Conservation (phyloP, 1,284 basidiomycete species). For the Cutaneotrichosporon cutaneum region DNA sequence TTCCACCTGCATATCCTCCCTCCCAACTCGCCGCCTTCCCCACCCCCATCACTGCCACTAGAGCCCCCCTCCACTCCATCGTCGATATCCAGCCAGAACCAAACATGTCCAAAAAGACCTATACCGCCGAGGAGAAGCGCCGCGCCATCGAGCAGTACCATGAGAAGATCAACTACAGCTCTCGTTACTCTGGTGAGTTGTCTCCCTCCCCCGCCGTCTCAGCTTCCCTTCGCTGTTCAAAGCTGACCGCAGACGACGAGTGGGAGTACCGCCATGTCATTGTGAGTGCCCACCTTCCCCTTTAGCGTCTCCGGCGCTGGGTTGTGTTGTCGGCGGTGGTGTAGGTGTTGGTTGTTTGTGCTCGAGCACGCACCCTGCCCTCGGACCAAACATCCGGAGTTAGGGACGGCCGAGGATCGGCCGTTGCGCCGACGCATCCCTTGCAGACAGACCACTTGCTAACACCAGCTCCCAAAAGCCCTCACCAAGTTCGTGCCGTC, state of each 20-base stretch:
- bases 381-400: slow-evolving; percentile 1
- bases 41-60: not conserved
- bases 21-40: not conserved
- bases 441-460: not conserved
- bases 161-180: slow-evolving; percentile 51
- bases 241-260: slow-evolving; percentile 40
- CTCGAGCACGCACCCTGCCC: not conserved
- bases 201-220: not conserved
- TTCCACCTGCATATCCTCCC: too few species aligned
- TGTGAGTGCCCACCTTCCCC: slow-evolving; percentile 34
- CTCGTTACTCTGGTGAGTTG: slow-evolving; percentile 46
- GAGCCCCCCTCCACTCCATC: not conserved
- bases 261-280: slow-evolving; percentile 55
- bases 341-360: not conserved
- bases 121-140: slow-evolving; percentile 48
- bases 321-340: not conserved
- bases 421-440: not conserved
- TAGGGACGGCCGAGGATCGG: not conserved
- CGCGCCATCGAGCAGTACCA: slow-evolving; percentile 51
- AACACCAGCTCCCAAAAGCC: slow-evolving; percentile 48
- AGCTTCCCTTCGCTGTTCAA: not conserved
- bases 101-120: slow-evolving; percentile 49
- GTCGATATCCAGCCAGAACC: not conserved
- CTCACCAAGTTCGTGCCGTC: slow-evolving; percentile 50
- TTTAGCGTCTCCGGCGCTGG: not conserved